A percentile compares a stretch with the other conserved stretches of the same genome.
These are phyloP conservation scores for Myrica gale DNA, from an alignment of 306 rosid genomes.

Conservation along the genomic window DNA sequence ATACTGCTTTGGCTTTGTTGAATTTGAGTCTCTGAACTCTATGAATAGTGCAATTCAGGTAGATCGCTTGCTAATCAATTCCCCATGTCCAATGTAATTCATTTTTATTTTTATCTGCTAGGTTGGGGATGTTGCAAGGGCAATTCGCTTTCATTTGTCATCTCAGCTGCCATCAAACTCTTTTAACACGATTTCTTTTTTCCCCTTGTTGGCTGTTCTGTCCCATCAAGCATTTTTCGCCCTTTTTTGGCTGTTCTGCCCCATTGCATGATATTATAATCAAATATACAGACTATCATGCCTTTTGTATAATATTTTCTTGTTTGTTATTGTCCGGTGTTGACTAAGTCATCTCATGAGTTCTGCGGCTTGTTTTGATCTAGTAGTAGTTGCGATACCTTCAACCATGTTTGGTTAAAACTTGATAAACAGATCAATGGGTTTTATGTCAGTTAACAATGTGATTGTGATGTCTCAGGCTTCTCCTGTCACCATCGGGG, in stretches of 20 bases:
- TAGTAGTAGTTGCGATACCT: constrained; percentile 2
- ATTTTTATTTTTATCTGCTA: not conserved
- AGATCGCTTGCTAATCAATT: constrained; percentile 16
- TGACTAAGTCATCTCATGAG: not conserved
- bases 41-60: constrained; percentile 72
- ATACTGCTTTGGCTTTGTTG: constrained; percentile 80
- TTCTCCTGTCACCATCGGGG: constrained; percentile 54
- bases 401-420: constrained; percentile 2
- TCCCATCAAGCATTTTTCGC: not conserved
- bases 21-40: constrained; percentile 53
- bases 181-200: constrained; percentile 2
- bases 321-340: not conserved
- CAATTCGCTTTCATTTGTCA: not conserved
- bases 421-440: not conserved
- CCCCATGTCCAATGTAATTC: constrained; percentile 12
- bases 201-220: not conserved
- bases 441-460: constrained; percentile 9
- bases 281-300: not conserved
- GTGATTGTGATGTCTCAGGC: constrained; percentile 47
- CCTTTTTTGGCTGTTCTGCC: not conserved
- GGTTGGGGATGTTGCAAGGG: not conserved
- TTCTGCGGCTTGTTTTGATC: not conserved
- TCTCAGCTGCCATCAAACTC: not conserved
- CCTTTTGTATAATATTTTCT: constrained; percentile 13
- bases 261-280: not conserved